Evolutionary conservation across 139 green algal species (phyloP).

Genomic region (Microglena sp.): DNA sequence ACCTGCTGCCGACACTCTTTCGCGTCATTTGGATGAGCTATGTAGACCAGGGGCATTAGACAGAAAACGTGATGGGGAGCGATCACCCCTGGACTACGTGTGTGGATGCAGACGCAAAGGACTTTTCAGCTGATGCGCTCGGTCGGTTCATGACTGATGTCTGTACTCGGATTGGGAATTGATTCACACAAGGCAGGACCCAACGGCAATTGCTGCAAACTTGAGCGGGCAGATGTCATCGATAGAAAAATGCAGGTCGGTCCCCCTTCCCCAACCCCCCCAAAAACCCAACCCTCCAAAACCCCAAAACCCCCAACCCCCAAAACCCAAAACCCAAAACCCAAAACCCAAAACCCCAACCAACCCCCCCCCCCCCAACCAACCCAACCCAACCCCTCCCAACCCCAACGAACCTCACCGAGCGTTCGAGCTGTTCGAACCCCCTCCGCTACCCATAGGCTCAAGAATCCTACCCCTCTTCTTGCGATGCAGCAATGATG

Average conservation of each 20-base stretch:
- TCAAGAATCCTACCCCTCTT: too few species aligned
- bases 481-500: conserved; percentile 43
- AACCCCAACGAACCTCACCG: too few species aligned
- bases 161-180: conserved; percentile 50
- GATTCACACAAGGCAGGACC: conserved; percentile 35
- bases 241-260: too few species aligned
- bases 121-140: conserved; percentile 59
- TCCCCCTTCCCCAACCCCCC: too few species aligned
- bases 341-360: too few species aligned
- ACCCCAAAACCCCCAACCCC: too few species aligned
- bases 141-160: conserved; percentile 62
- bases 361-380: too few species aligned
- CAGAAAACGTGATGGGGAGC: conserved; percentile 46
- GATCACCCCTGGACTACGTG: conserved; percentile 59
- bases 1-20: conserved; percentile 2
- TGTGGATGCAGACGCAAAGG: conserved; percentile 58
- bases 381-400: too few species aligned
- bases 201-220: background rate
- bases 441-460: too few species aligned
- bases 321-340: too few species aligned
- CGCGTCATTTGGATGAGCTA: conserved; percentile 38
- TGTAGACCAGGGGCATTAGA: conserved; percentile 41
- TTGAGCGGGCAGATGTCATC: background rate
- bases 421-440: too few species aligned
- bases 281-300: too few species aligned